These are phyloP conservation scores for Pleurotus giganteus DNA, from an alignment of 768 basidiomycete species.

Conservation along the genomic window DNA sequence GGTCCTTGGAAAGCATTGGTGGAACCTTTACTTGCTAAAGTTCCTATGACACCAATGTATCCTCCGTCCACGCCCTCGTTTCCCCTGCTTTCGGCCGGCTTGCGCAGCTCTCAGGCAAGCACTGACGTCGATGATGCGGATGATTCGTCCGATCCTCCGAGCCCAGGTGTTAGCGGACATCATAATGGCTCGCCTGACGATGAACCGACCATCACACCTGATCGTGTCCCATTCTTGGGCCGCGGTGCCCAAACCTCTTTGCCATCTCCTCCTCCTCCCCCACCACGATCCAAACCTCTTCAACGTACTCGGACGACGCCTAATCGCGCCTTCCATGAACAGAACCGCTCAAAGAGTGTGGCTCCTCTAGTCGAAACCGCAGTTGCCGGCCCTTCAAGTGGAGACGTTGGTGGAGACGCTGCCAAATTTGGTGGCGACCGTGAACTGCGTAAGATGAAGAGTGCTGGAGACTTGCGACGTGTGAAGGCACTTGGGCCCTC, in stretches of 20 bases:
- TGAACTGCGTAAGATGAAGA: conserved; percentile 82
- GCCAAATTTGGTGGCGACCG: conserved; percentile 42
- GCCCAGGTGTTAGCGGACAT: conserved; percentile 32
- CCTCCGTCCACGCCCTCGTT: conserved; percentile 65
- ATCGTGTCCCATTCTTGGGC: conserved; percentile 51
- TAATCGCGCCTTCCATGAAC: conserved; percentile 52
- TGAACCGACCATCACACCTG: conserved; percentile 72
- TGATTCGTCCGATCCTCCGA: conserved; percentile 52
- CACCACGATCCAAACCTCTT: conserved; percentile 41
- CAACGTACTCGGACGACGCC: conserved; percentile 75
- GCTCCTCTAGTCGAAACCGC: conserved; percentile 23
- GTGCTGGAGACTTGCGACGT: conserved; percentile 75
- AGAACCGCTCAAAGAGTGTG: conserved; percentile 36
- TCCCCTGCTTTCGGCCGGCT: conserved; percentile 46
- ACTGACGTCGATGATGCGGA: conserved; percentile 53
- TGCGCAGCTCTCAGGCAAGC: conserved; percentile 34
- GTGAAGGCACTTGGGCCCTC: conserved; percentile 27
- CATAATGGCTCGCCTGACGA: conserved; percentile 43
- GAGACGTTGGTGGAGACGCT: conserved; percentile 44
- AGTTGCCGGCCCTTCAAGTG: conserved; percentile 18
- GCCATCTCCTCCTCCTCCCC: conserved; percentile 18
- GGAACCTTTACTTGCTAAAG: conserved; percentile 73
- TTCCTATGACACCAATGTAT: conserved; percentile 57
- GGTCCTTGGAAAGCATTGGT: conserved; percentile 91
- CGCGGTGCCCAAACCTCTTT: conserved; percentile 24